Evolutionary conservation across 176 grass and related monocot genomes (phyloP).

Genomic region (Areca catechu): DNA sequence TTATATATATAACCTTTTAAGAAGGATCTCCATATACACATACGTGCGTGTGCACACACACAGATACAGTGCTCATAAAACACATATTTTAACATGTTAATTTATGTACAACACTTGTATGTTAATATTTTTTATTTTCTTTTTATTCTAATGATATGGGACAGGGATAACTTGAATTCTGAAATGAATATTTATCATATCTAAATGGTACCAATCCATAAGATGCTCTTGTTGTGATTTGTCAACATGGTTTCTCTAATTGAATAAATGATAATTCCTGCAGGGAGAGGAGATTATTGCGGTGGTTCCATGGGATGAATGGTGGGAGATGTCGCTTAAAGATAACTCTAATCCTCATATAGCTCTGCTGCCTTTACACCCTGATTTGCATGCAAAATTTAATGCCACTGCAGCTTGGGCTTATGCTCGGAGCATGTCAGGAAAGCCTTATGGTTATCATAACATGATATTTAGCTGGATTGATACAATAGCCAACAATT

Average conservation of each 20-base stretch:
- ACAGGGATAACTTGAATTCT: no score
- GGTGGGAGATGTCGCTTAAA: slow-evolving; percentile 78
- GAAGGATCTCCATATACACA: no score
- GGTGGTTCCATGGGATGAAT: slow-evolving; percentile 93
- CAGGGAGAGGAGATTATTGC: slow-evolving; percentile 92
- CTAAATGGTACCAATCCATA: no score
- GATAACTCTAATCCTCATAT: slow-evolving; percentile 89
- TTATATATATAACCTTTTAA: no score
- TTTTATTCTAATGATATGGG: no score
- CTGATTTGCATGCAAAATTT: slow-evolving; percentile 60
- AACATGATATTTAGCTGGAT: slow-evolving; percentile 99
- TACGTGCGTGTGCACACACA: no score
- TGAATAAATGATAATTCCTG: slow-evolving; percentile 19
- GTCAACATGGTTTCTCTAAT: not conserved
- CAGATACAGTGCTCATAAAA: no score
- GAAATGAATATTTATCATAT: no score
- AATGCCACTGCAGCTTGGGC: slow-evolving; percentile 80
- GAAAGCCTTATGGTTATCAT: slow-evolving; percentile 91
- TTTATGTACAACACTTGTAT: no score
- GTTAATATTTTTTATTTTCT: no score
- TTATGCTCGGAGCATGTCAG: slow-evolving; percentile 77
- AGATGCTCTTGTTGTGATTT: no score
- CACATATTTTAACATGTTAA: no score
- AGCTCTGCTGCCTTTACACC: slow-evolving; percentile 72
- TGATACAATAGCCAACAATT: slow-evolving; percentile 78